Base-by-base conservation (phyloP, 2,329 filamentous ascomycete species). In the Alternaria gaisen region DNA sequence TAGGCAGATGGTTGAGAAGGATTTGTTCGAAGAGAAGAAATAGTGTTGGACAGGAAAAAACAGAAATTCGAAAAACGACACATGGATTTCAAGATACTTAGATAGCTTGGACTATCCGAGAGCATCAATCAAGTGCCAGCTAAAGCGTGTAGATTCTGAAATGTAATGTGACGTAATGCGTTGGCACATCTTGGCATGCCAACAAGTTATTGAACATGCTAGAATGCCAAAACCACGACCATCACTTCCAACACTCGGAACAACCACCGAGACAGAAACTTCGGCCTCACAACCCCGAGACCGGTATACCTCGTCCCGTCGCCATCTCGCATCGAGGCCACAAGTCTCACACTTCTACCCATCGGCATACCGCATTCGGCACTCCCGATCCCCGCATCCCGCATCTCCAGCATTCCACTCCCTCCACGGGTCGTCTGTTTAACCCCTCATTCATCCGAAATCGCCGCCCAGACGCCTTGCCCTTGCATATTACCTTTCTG, bases 1-100 rank as follows among this genome's bases (percentile, higher is more conserved):
- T 46, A 72, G 72, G 48, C 68, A 70, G 8, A 91, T 97, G 88
- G 88, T 96, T 3, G 91, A 93, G 81, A 97, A 97, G 84, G 91
- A 96, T 78, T 80, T 96, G 36, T 85, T 85, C 70, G 83, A 83
- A 8, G 70, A 70, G 53, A 62, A 59, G 40, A 67, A 63, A 40
- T 53, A 57, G 44, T 36, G 42, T 24, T 32, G 18, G 9, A 20
- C 14, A 12, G 5, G 36, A 24, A 6, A 11, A 28, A 28, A 28
- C 16, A 38, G 14, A 34, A 26, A 22, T 8, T 20, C 2, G 11
- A 28, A 30, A 38, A 22, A 10, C 12, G 24, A 32, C 10, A 38
- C 14, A 50, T 14, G 16, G 30, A 24, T 38, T 4, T 36, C 5
- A 38, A n/a, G 5, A 38, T 12, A 50, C 1, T 9, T 38, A 26